Base-by-base conservation (phyloP, 2,329 filamentous ascomycete genomes). In the Claviceps maximensis region DNA sequence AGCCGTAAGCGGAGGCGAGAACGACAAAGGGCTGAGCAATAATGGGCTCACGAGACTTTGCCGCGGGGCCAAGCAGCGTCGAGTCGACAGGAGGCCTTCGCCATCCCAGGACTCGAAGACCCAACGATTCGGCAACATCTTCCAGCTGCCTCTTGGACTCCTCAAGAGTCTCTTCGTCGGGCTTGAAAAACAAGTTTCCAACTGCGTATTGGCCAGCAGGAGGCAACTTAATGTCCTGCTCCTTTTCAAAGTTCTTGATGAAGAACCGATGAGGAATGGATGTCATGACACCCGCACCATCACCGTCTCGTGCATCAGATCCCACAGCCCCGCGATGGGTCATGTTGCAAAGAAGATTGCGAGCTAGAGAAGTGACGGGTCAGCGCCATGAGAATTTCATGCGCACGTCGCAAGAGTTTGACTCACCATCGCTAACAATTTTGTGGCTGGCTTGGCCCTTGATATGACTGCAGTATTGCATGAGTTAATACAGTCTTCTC, bases 231-330 rank as follows among this genome's bases (percentile, higher is more conserved):
- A 93, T 84, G 67, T 84, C 86, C 66, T 89, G 86, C 73, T 96
- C 89, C 62, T 85, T 86, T 70, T 88, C 89, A 70, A 97, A 97
- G 71, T 97, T 95, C 79, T 97, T 98, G 68, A 95, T 77, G 70
- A 98, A 97, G 77, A 98, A 97, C 71, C 85, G 89, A 77, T 97
- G 91, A 55, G 93, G 93, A 64, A 98, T 95, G 56, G 90, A 96
- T 60, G 91, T 97, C 93, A 98, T 98, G 67, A 97, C 91, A 80
- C 93, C 93, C 63, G 93, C 93, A 69, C 93, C 93, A 69, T 98
- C 93, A 68, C 93, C 93, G 69, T 98, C 93, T 77, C 93, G 86
- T 66, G 89, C 89, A 76, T 98, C 93, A 56, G 93, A 97, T 62
- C 93, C 93, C 63, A 97, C 91, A 58, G 93, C 93, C 77, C 93